These are phyloP conservation scores for Starmera amethionina DNA, from an alignment of 805 yeast genomes.

Conservation along the genomic window DNA sequence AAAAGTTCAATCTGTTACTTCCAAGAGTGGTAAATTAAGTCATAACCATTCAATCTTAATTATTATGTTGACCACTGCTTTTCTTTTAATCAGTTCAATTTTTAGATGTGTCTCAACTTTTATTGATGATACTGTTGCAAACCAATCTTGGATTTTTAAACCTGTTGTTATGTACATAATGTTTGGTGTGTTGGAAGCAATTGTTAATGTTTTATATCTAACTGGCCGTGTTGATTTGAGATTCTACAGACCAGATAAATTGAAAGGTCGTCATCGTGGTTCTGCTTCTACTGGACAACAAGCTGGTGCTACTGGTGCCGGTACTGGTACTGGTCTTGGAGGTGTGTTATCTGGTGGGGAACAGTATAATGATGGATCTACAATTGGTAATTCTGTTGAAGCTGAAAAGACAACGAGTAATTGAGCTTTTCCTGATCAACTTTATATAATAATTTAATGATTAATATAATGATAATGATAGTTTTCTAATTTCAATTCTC, in stretches of 20 bases:
- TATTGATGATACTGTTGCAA: slow-evolving; percentile 14
- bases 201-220: slow-evolving; percentile 47
- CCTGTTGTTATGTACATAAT: slow-evolving; percentile 56
- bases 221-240: slow-evolving; percentile 63
- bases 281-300: neutral
- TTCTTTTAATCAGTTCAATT: slow-evolving; percentile 40
- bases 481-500: too few species aligned
- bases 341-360: too few species aligned
- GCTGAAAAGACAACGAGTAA: too few species aligned
- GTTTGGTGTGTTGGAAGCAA: slow-evolving; percentile 59
- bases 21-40: slow-evolving; percentile 26
- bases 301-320: too few species aligned
- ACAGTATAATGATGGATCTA: too few species aligned
- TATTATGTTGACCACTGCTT: slow-evolving; percentile 34
- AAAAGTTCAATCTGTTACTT: slow-evolving; percentile 15
- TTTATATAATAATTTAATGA: too few species aligned
- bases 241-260: slow-evolving; percentile 67
- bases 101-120: slow-evolving; percentile 41
- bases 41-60: slow-evolving; percentile 41
- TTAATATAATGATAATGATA: too few species aligned
- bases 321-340: too few species aligned
- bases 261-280: slow-evolving; percentile 17
- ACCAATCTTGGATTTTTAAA: slow-evolving; percentile 34
- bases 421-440: too few species aligned
- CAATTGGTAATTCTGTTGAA: too few species aligned